Percentiles rank a stretch among this genome's conserved stretches.
Conservation (phyloP, 805 yeast species). For the Grigorovia humatica region DNA sequence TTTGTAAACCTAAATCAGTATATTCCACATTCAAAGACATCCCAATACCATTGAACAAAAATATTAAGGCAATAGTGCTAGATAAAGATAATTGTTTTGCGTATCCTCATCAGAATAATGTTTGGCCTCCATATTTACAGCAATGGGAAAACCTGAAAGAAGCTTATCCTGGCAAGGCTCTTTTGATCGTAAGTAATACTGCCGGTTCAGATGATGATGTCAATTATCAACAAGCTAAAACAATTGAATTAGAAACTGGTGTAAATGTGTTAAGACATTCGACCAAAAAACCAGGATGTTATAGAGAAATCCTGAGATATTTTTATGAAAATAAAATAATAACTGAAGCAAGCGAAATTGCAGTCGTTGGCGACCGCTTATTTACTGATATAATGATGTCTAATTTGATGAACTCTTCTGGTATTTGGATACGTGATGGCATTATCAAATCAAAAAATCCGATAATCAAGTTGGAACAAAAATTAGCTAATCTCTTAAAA, state of each 20-base stretch:
- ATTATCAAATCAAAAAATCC: constrained; percentile 38
- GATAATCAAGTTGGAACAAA: constrained; percentile 12
- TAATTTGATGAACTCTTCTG: constrained; percentile 79
- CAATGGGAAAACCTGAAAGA: constrained; percentile 46
- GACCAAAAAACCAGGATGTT: constrained; percentile 77
- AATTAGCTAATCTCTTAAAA: constrained; percentile 3
- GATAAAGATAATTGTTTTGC: constrained; percentile 97
- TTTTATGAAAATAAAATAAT: constrained; percentile 41
- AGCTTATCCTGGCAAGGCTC: constrained; percentile 50
- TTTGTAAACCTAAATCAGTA: neutral
- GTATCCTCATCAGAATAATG: constrained; percentile 62
- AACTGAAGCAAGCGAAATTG: constrained; percentile 49
- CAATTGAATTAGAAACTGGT: constrained; percentile 54
- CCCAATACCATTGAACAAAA: constrained; percentile 39
- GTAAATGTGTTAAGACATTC: constrained; percentile 60
- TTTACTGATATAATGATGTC: constrained; percentile 93
- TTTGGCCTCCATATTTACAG: constrained; percentile 60
- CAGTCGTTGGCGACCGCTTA: constrained; percentile 82
- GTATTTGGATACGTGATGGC: constrained; percentile 78
- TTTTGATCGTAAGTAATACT: constrained; percentile 80
- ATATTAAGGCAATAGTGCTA: constrained; percentile 66
- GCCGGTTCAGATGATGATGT: constrained; percentile 83
- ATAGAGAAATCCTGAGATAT: constrained; percentile 52
- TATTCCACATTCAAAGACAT: constrained; percentile 46
- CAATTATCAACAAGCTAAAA: constrained; percentile 46